Evolutionary conservation across 1,284 basidiomycete genomes (phyloP), one percentile per base, ranked within the genome.

Genomic region (Cutaneotrichosporon sp.): DNA sequence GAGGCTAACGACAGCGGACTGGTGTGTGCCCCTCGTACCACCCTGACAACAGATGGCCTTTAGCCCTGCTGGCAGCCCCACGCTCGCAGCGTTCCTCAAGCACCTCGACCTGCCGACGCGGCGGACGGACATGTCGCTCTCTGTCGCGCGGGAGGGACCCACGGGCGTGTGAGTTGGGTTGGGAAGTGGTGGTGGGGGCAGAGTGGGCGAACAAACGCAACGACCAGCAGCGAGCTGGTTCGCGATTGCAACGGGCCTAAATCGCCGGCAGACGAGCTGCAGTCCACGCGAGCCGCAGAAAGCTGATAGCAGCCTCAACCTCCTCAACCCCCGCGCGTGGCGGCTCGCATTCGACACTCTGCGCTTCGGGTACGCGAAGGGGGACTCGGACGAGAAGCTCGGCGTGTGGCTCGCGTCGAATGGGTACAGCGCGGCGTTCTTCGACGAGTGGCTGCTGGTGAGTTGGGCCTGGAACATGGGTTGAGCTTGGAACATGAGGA

Each of bases 21-120:
- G 63, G 87, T 83, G 56, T 65, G 72, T 61, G 33, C 36, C 24
- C 33, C 34, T 11, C 38, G 16, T 14, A 8, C 43, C 25, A 3
- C n/a, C 47, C 38, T 54, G 5, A 54, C 46, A 20, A n/a, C 67
- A 89, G 87, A 87, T 89, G 68, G 89, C 91, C 16, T 86, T 89
- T 78, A 91, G 92, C 72, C 86, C 88, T 0, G 82, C 82, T 45
- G 90, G 89, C 0, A 91, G 91, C 69, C 91, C 90, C 13, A 92
- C 92, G 77, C 90, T 92, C 69, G 81, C 90, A 45, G 84, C 84
- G 34, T 91, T 91, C 74, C 82, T 91, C 51, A 75, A 81, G n/a
- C 73, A 82, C 31, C 81, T 86, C 70, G 73, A 81, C 4, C 82
- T 91, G 31, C 79, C 80, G 2, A 60, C 66, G 16, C 83, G 86